phyloP scores from a whole-genome alignment of 1,284 basidiomycete genomes.

The Cutaneotrichosporon cyanovorans region DNA sequence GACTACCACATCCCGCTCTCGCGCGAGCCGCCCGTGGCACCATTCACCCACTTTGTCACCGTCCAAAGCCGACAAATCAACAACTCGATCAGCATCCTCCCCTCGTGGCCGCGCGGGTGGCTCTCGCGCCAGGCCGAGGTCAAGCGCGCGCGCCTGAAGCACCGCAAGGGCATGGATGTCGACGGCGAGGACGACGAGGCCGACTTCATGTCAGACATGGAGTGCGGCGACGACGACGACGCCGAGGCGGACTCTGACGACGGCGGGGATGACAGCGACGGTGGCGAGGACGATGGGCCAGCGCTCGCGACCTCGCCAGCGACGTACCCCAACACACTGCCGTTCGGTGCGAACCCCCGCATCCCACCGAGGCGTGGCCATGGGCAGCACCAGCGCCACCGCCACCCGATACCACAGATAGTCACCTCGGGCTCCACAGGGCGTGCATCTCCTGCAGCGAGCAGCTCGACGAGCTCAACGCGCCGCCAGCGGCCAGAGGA shows the following conservation, averaged over 20 bases:
- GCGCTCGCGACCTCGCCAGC: constrained; percentile 22
- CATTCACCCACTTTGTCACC: constrained; percentile 26
- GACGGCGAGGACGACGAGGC: constrained; percentile 9
- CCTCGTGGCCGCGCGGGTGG: constrained; percentile 34
- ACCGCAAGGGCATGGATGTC: neutral
- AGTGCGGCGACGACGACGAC: constrained; percentile 14
- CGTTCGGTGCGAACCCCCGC: constrained; percentile 20
- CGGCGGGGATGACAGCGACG: constrained; percentile 12
- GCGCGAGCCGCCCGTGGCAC: constrained; percentile 23
- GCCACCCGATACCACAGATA: constrained; percentile 12
- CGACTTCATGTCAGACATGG: constrained; percentile 8
- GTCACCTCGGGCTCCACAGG: constrained; percentile 21
- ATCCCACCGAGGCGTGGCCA: constrained; percentile 19
- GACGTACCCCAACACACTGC: constrained; percentile 44
- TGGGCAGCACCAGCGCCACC: neutral
- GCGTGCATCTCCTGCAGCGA: neutral
- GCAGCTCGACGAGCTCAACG: neutral
- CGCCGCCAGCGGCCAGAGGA: constrained; percentile 21
- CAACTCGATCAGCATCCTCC: constrained; percentile 43
- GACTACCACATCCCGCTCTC: constrained; percentile 30
- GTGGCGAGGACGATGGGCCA: constrained; percentile 6
- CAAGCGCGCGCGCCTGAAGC: constrained; percentile 5
- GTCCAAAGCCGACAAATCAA: constrained; percentile 40
- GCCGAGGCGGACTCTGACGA: constrained; percentile 17
- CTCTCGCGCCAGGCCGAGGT: constrained; percentile 11